These are phyloP conservation scores for Calocera viscosa DNA, from an alignment of 768 basidiomycete genomes.

Conservation along the genomic window DNA sequence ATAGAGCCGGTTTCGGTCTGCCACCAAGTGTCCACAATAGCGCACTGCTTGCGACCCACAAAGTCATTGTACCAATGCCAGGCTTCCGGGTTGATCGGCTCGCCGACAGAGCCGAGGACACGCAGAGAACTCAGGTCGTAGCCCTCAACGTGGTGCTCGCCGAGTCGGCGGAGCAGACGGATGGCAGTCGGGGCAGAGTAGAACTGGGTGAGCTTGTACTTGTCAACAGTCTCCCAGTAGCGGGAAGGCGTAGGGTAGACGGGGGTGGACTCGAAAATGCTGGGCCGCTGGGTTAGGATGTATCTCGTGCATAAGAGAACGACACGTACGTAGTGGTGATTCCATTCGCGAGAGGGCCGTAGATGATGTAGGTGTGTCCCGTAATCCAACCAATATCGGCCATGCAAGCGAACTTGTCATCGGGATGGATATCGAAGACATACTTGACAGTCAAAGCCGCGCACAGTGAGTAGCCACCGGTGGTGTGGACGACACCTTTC, in stretches of 20 bases:
- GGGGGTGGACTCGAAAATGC: conserved; percentile 90
- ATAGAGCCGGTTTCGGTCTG: conserved; percentile 98
- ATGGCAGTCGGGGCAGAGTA: conserved; percentile 95
- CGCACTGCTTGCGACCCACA: conserved; percentile 76
- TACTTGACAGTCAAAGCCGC: conserved; percentile 90
- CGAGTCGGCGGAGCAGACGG: conserved; percentile 73
- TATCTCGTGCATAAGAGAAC: conserved; percentile 17
- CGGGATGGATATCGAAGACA: conserved; percentile 94
- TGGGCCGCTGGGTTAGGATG: conserved; percentile 28
- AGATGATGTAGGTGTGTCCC: conserved; percentile 92
- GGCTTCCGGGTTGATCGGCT: conserved; percentile 98
- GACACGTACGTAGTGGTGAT: conserved; percentile 45
- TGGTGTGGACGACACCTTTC: conserved; percentile 74
- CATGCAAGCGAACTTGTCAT: conserved; percentile 94
- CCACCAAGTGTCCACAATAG: conserved; percentile 91
- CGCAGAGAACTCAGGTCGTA: conserved; percentile 74
- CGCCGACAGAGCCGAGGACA: conserved; percentile 85
- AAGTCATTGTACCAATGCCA: conserved; percentile 99
- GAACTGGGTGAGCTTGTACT: conserved; percentile 89
- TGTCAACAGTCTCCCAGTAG: conserved; percentile 93
- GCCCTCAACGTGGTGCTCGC: conserved; percentile 69
- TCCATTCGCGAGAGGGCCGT: conserved; percentile 82
- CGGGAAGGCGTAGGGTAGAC: conserved; percentile 91
- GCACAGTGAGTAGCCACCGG: conserved; percentile 67
- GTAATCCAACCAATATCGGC: conserved; percentile 99